Evolutionary conservation across 768 basidiomycete species (phyloP).

Genomic region (Udeniomyces megalosporus): DNA sequence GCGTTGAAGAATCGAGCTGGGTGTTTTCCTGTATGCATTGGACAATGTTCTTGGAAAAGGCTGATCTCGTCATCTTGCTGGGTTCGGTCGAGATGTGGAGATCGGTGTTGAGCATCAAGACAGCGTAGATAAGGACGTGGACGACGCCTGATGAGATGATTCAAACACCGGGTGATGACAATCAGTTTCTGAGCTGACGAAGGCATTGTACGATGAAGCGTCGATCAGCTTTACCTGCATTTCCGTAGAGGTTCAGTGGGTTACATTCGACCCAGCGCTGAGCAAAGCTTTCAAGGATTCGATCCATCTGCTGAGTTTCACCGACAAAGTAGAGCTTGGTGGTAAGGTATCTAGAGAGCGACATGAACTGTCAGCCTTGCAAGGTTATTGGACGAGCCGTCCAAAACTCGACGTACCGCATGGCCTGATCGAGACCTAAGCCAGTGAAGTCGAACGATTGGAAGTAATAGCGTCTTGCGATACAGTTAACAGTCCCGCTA

Average conservation of each 20-base stretch:
- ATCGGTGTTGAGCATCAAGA: conserved; percentile 89
- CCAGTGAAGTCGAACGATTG: conserved; percentile 73
- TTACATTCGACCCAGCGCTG: conserved; percentile 85
- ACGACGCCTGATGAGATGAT: conserved; percentile 54
- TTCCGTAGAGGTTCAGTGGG: conserved; percentile 60
- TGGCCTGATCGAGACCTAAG: conserved; percentile 70
- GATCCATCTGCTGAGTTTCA: conserved; percentile 94
- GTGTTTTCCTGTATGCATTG: conserved; percentile 62
- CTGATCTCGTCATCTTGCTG: conserved; percentile 73
- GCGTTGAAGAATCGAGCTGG: conserved; percentile 40
- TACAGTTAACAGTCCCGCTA: conserved; percentile 61
- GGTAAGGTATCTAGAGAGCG: conserved; percentile 58
- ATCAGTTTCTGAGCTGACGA: neutral
- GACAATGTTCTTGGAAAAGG: conserved; percentile 87
- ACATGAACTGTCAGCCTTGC: no score
- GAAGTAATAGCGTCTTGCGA: conserved; percentile 64
- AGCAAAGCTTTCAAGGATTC: conserved; percentile 84
- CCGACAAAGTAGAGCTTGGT: conserved; percentile 83
- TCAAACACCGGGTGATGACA: neutral
- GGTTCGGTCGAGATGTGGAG: conserved; percentile 84
- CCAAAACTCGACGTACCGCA: conserved; percentile 41
- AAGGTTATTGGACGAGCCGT: neutral
- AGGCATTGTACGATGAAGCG: neutral
- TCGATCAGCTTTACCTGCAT: conserved; percentile 46
- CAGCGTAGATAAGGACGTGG: conserved; percentile 85